These are phyloP conservation scores for Mycena galopus DNA, from an alignment of 768 basidiomycete species.

Conservation along the genomic window DNA sequence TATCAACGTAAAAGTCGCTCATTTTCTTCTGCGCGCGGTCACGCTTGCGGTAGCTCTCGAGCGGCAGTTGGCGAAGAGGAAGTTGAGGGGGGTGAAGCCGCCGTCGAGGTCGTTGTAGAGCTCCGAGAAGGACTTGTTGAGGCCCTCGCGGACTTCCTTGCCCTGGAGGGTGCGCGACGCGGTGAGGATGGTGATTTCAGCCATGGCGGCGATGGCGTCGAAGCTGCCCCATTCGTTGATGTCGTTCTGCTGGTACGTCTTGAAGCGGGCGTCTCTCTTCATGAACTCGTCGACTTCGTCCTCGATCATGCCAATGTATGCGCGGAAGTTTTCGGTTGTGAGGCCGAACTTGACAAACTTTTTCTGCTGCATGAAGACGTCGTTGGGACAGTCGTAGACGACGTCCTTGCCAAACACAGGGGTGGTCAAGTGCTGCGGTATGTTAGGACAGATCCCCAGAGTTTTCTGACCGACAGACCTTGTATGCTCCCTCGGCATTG, in stretches of 20 bases:
- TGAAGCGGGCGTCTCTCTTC: conserved; percentile 73
- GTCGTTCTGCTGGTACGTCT: conserved; percentile 70
- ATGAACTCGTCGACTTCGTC: conserved; percentile 83
- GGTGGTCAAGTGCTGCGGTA: conserved; percentile 83
- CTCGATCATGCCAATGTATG: conserved; percentile 86
- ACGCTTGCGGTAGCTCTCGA: conserved; percentile 90
- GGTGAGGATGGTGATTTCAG: conserved; percentile 95
- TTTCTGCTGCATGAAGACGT: conserved; percentile 98
- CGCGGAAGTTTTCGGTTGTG: conserved; percentile 89
- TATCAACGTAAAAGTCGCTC: conserved; percentile 92
- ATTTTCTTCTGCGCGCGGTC: conserved; percentile 94
- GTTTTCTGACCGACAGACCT: conserved; percentile 57
- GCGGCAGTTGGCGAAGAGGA: conserved; percentile 94
- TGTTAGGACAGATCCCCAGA: conserved; percentile 27
- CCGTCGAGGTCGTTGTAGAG: conserved; percentile 92
- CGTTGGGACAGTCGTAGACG: conserved; percentile 97
- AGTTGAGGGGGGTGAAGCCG: conserved; percentile 96
- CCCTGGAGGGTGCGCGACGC: conserved; percentile 96
- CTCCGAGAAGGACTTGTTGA: conserved; percentile 89
- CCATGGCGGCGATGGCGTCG: conserved; percentile 77
- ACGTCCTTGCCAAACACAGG: conserved; percentile 98
- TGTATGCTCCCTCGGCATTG: conserved; percentile 97
- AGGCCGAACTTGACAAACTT: conserved; percentile 97
- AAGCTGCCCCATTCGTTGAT: conserved; percentile 85
- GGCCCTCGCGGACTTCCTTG: conserved; percentile 80